phyloP scores from a whole-genome alignment of 176 grass and related monocot species.

The Poa pratensis region DNA sequence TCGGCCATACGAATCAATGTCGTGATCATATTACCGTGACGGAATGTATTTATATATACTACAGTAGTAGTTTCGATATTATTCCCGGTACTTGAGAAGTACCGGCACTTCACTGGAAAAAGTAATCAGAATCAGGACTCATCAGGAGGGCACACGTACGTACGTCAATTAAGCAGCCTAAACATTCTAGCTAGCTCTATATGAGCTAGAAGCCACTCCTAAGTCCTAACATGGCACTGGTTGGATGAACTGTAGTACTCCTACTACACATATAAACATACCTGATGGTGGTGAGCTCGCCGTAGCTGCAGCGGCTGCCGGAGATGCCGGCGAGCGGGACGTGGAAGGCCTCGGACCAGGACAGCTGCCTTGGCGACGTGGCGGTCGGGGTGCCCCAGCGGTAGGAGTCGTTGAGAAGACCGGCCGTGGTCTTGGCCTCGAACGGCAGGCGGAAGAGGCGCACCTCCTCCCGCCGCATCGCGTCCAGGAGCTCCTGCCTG shows the following conservation, averaged over 20 bases:
- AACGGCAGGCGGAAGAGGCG: slow-evolving; percentile 78
- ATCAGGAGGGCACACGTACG: background rate
- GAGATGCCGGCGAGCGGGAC: slow-evolving; percentile 65
- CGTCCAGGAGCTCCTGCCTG: slow-evolving; percentile 47
- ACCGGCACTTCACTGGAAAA: background rate
- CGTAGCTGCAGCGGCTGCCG: slow-evolving; percentile 42
- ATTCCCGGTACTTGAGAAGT: slow-evolving; percentile 41
- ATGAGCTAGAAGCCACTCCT: background rate
- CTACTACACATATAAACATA: background rate
- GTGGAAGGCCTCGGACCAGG: slow-evolving; percentile 96
- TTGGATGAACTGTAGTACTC: background rate
- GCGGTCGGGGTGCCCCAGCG: slow-evolving; percentile 80
- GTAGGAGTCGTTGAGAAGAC: slow-evolving; percentile 68
- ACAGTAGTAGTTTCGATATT: background rate
- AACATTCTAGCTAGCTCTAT: background rate
- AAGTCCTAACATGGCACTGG: background rate
- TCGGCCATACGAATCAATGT: background rate
- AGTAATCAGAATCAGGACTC: background rate
- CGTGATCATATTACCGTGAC: background rate
- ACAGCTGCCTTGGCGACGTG: slow-evolving; percentile 57
- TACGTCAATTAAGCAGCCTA: background rate
- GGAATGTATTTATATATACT: slow-evolving; percentile 15
- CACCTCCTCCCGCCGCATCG: slow-evolving; percentile 64
- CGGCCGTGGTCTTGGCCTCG: slow-evolving; percentile 57
- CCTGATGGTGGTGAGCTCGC: slow-evolving; percentile 69